Base-by-base conservation (phyloP, 2,329 filamentous ascomycete genomes). In the Cytospora piceicola region DNA sequence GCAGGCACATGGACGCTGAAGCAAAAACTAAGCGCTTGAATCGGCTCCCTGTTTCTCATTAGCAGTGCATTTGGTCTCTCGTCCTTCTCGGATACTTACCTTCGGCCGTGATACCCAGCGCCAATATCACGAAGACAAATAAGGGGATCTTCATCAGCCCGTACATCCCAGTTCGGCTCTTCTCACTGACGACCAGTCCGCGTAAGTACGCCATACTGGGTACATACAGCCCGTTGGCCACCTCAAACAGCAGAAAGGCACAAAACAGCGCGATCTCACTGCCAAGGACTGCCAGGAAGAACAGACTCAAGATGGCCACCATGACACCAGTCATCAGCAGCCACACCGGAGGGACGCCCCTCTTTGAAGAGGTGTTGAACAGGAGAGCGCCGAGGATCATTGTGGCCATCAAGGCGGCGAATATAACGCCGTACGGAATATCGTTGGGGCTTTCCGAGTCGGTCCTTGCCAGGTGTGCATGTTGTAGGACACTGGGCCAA, bases 381-480 rank as follows among this genome's bases (percentile, higher is more conserved):
- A 66, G 24, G n/a, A 69, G 53, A 14, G 67, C 68, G 1, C 69
- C 69, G 7, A 70, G 57, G 42, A 70, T 70, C 69, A 70, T 70
- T 15, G 68, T 63, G n/a, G 69, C 67, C 69, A 70, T 87, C 72
- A 88, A 85, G 51, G 79, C 80, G 53, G 82, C 81, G 67, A 87
- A 87, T 54, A 85, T 82, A 60, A 85, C 78, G 9, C 84, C 69
- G 22, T 69, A 70, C 2, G 69, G 68, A 4, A 70, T 58, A 34
- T 65, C 67, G 30, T 69, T 60, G 14, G 67, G n/a, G 46, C 8
- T 15, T 4, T 24, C 30, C 9, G 11, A n/a, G 11, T 24, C 20
- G 4, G 17, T 24, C 15, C 36, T 46, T 3, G 53, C 42, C 7
- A 29, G 52, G 61, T 74, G 73, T n/a, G 75, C 74, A 8, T 70